A percentile compares a stretch with the other conserved stretches of the same genome.
phyloP scores from a whole-genome alignment of 176 grass and related monocot species.

The Triticum aestivum region IWGSC_CS_RefSeq_v2.1 NC_057806.1:272238189-272238688 shows the following conservation, averaged over 20 bases:
- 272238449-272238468: background rate
- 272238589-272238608: too few relatives aligned
- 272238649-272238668: too few relatives aligned
- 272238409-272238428: background rate
- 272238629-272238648: too few relatives aligned
- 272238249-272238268: background rate
- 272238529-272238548: background rate
- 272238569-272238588: too few relatives aligned
- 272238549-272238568: too few relatives aligned
- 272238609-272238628: too few relatives aligned
- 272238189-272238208: background rate
- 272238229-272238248: background rate
- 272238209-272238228: background rate
- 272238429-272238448: background rate
- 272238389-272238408: background rate
- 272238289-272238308: background rate
- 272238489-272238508: background rate
- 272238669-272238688: background rate
- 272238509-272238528: background rate
- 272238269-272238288: background rate
- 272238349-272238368: background rate
- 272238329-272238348: constrained; percentile 2
- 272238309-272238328: background rate
- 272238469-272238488: background rate
- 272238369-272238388: background rate